A percentile compares a stretch with the other conserved stretches of the same genome.
These are phyloP conservation scores for Vitis hybrid DNA, from an alignment of 177 flowering plant genomes.

Conservation along the genomic window DNA sequence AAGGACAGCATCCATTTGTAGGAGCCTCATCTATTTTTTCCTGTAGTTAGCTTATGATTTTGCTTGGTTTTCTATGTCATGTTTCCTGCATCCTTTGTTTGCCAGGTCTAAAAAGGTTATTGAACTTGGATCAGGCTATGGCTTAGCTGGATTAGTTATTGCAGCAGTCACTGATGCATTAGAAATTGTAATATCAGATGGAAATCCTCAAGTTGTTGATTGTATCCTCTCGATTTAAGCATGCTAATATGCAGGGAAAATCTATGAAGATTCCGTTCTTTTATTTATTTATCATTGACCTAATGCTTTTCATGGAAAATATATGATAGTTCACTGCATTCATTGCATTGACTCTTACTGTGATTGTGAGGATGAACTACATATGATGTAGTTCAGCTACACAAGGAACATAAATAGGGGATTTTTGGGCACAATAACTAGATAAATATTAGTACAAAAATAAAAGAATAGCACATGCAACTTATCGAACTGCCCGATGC, in stretches of 20 bases:
- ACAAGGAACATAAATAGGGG: no score
- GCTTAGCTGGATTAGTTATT: conserved; percentile 88
- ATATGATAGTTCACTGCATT: no score
- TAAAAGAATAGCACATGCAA: no score
- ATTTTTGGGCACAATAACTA: no score
- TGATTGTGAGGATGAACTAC: no score
- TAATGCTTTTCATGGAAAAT: no score
- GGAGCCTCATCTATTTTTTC: not conserved
- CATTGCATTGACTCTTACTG: no score
- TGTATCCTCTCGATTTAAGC: conserved; percentile 69
- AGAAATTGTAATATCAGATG: conserved; percentile 90
- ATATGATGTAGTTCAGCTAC: no score
- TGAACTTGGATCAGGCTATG: conserved; percentile 98
- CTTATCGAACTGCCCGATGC: no score
- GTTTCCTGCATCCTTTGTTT: not conserved
- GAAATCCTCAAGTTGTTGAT: conserved; percentile 96
- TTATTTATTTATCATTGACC: no score
- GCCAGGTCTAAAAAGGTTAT: conserved; percentile 71
- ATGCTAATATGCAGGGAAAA: not conserved
- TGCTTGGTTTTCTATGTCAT: conserved; percentile 7
- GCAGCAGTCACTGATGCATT: conserved; percentile 73
- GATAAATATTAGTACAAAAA: no score
- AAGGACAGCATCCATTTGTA: not conserved
- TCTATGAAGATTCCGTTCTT: not conserved
- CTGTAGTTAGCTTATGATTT: not conserved